These are phyloP conservation scores for Aspergillus latus DNA, from an alignment of 2,329 filamentous ascomycete genomes.

Conservation along the genomic window DNA sequence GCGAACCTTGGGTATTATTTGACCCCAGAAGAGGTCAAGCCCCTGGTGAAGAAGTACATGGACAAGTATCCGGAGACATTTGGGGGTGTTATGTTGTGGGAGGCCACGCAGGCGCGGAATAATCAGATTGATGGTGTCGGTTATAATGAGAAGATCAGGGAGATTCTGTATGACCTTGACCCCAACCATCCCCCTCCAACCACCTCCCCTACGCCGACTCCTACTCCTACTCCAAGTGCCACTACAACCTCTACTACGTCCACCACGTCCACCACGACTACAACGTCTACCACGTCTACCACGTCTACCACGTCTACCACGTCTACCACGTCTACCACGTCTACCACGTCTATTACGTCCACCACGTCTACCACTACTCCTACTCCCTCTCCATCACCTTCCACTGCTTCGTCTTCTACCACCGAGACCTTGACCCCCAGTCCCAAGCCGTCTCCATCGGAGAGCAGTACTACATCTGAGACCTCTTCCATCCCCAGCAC, in stretches of 20 bases:
- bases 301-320: constrained; percentile 11
- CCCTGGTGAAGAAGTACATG: constrained; percentile 47
- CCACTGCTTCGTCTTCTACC: neutral
- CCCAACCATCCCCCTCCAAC: constrained; percentile 26
- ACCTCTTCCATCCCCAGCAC: neutral
- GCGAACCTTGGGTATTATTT: constrained; percentile 47
- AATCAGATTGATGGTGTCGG: constrained; percentile 47
- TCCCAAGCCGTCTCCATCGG: neutral
- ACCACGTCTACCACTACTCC: constrained; percentile 6
- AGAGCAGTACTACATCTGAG: neutral
- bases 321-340: neutral
- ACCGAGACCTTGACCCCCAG: neutral
- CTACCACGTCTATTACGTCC: constrained; percentile 1
- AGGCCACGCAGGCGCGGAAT: constrained; percentile 51
- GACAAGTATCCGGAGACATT: constrained; percentile 45
- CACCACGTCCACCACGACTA: constrained; percentile 9
- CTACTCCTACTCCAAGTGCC: neutral
- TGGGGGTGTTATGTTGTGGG: constrained; percentile 62
- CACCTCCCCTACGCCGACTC: constrained; percentile 18
- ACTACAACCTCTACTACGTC: neutral
- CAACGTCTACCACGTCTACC: constrained; percentile 6
- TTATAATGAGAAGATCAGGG: constrained; percentile 52
- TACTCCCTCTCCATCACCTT: neutral
- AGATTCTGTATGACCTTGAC: constrained; percentile 35
- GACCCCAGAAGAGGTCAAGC: constrained; percentile 45